Conservation (phyloP, 495 filamentous ascomycete species). For the Astrothelium macrocarpum region DNA sequence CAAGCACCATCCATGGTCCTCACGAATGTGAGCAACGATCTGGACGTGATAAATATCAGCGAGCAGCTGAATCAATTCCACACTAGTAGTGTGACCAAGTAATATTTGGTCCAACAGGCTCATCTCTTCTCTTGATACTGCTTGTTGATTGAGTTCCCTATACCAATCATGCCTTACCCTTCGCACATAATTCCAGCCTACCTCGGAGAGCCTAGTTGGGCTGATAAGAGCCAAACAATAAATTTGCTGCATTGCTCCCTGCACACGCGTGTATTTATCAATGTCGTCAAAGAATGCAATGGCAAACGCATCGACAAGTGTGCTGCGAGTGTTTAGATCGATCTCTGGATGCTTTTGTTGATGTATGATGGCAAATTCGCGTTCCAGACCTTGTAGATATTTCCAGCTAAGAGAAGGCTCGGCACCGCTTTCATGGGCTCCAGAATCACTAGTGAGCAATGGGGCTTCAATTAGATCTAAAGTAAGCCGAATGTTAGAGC, state of each 20-base stretch:
- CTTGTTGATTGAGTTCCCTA: neutral
- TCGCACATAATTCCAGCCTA: neutral
- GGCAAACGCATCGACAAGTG: neutral
- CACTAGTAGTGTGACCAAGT: neutral
- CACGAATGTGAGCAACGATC: neutral
- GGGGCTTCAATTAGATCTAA: neutral
- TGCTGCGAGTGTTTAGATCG: neutral
- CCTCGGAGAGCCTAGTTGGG: neutral
- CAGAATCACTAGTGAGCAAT: neutral
- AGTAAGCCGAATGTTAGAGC: too few species aligned
- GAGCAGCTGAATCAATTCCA: neutral
- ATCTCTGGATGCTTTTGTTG: neutral
- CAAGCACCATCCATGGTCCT: neutral
- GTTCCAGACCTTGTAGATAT: neutral
- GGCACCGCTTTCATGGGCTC: neutral
- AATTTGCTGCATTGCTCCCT: neutral
- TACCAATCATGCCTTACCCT: constrained; percentile 1
- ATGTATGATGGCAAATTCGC: neutral
- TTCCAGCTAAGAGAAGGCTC: neutral
- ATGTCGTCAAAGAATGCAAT: neutral
- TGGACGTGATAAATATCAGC: neutral
- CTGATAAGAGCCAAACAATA: neutral
- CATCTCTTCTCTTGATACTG: neutral
- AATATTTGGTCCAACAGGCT: neutral
- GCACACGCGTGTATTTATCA: neutral